Conservation (phyloP, 164 flowering plant genomes). For the Magnolia kwangsiensis region DNA sequence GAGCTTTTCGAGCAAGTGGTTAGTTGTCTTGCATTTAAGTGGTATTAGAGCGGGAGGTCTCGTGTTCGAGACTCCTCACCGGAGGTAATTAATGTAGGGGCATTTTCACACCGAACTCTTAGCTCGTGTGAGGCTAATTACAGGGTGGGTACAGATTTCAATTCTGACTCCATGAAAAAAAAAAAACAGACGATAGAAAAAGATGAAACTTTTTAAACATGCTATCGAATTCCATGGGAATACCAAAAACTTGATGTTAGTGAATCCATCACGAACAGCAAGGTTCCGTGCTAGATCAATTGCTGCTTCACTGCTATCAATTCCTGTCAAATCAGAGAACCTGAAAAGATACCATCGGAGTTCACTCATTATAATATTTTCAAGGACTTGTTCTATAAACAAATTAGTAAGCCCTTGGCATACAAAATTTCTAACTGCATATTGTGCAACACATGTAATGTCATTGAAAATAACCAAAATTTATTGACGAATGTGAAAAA, state of each 20-base stretch:
- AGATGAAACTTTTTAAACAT: not conserved
- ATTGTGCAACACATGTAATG: not conserved
- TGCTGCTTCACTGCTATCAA: constrained; percentile 92
- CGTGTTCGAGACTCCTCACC: too few species aligned
- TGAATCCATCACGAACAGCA: constrained; percentile 81
- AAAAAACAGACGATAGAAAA: not conserved
- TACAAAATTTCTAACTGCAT: too few species aligned
- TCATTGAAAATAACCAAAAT: too few species aligned
- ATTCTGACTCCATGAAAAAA: not conserved
- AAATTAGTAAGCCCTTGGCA: too few species aligned
- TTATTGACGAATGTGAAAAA: too few species aligned
- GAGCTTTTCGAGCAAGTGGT: too few species aligned
- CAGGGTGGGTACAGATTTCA: not conserved
- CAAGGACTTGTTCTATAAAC: too few species aligned
- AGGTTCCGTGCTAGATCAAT: constrained; percentile 81
- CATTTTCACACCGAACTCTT: too few species aligned
- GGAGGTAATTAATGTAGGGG: too few species aligned
- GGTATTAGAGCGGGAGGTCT: too few species aligned
- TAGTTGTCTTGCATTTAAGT: too few species aligned
- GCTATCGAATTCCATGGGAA: not conserved
- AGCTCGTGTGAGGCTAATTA: too few species aligned
- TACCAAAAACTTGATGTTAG: constrained; percentile 73
- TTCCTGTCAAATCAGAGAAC: constrained; percentile 87
- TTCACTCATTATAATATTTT: not conserved
- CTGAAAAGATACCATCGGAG: constrained; percentile 34